A percentile compares a stretch with the other conserved stretches of the same genome.
phyloP scores from a whole-genome alignment of 1,139 yeast genomes.

The Kazachstania sp. region DNA sequence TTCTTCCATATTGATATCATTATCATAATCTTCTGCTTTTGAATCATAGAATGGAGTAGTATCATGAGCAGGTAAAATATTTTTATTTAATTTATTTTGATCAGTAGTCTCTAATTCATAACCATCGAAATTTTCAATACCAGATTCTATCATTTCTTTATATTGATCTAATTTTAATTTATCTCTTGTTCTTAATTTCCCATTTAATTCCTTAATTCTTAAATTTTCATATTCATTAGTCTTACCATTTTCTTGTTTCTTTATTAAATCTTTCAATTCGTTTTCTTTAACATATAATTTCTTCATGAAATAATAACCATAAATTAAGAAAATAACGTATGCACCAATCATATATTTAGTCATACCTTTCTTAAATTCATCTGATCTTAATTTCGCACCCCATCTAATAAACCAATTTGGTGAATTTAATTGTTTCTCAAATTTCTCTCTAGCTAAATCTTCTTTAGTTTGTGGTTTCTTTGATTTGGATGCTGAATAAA shows the following conservation, averaged over 20 bases:
- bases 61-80: slow-evolving; percentile 63
- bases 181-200: slow-evolving; percentile 48
- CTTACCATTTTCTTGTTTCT: slow-evolving; percentile 34
- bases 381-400: slow-evolving; percentile 41
- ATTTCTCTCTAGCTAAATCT: slow-evolving; percentile 28
- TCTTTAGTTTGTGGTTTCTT: slow-evolving; percentile 21
- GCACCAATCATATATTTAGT: slow-evolving; percentile 51
- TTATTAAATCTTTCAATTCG: slow-evolving; percentile 41
- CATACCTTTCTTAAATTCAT: slow-evolving; percentile 38
- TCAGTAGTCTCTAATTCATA: slow-evolving; percentile 47
- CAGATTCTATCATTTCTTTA: slow-evolving; percentile 41
- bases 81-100: slow-evolving; percentile 36
- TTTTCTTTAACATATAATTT: slow-evolving; percentile 59
- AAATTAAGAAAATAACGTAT: slow-evolving; percentile 46
- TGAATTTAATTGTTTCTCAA: slow-evolving; percentile 30
- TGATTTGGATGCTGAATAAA: not conserved
- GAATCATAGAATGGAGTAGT: slow-evolving; percentile 75
- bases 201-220: slow-evolving; percentile 43
- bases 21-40: slow-evolving; percentile 75
- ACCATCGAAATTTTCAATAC: slow-evolving; percentile 30
- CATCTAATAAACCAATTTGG: slow-evolving; percentile 33
- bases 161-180: slow-evolving; percentile 45
- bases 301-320: slow-evolving; percentile 59
- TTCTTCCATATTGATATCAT: slow-evolving; percentile 81
- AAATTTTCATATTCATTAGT: slow-evolving; percentile 53